Conservation (phyloP, 164 flowering plant genomes). For the Berberis thunbergii region DNA sequence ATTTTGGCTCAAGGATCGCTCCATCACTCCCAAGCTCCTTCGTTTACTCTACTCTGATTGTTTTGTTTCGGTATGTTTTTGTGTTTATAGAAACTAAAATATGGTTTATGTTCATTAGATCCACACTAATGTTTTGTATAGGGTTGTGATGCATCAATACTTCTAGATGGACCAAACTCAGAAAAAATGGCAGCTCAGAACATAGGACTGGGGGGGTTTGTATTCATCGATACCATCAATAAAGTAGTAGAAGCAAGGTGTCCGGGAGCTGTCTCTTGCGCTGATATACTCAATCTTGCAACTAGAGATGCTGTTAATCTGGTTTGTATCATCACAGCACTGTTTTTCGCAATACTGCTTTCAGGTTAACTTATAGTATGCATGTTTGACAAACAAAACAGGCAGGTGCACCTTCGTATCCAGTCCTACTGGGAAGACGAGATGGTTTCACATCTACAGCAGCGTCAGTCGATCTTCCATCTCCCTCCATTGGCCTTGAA, state of each 20-base stretch:
- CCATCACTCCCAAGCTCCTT: constrained; percentile 45
- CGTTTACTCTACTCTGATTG: constrained; percentile 66
- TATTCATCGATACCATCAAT: constrained; percentile 52
- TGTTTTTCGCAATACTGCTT: neutral
- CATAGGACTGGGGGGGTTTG: constrained; percentile 47
- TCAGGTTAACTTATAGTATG: neutral
- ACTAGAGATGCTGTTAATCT: constrained; percentile 57
- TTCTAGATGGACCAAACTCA: constrained; percentile 44
- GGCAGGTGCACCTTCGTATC: constrained; percentile 85
- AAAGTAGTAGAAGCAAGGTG: constrained; percentile 54
- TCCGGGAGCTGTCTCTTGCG: constrained; percentile 64
- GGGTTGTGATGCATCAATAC: constrained; percentile 79
- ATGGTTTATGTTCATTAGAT: neutral
- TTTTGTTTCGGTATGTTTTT: constrained; percentile 40
- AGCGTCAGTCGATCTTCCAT: constrained; percentile 59
- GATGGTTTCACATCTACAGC: constrained; percentile 48
- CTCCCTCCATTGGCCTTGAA: constrained; percentile 48
- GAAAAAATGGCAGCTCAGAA: constrained; percentile 60
- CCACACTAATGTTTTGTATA: constrained; percentile 1
- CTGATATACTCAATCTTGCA: constrained; percentile 75
- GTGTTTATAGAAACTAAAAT: neutral
- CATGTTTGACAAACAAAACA: constrained; percentile 19
- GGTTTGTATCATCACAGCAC: constrained; percentile 19
- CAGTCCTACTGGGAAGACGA: constrained; percentile 57
- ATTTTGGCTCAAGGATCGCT: constrained; percentile 30